Conservation (phyloP, 495 filamentous ascomycete genomes). For the Amphirosellinia nigrospora region DNA sequence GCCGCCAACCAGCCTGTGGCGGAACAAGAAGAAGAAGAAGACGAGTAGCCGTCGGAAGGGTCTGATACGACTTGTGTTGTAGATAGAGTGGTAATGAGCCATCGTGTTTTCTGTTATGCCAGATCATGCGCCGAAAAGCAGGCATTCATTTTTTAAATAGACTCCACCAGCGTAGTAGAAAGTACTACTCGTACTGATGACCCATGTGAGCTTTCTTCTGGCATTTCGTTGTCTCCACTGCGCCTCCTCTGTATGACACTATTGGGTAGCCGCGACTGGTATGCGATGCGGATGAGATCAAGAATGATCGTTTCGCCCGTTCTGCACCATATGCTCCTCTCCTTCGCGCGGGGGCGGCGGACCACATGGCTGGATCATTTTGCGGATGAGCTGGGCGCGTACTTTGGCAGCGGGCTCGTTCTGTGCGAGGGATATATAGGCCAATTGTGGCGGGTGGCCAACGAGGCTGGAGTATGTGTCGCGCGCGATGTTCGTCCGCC, state of each 20-base stretch:
- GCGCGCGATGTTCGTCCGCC: slow-evolving; percentile 88
- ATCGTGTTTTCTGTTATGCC: background rate
- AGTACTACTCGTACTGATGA: background rate
- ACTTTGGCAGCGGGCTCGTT: slow-evolving; percentile 84
- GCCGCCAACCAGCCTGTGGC: slow-evolving; percentile 40
- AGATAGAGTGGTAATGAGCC: background rate
- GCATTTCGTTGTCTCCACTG: background rate
- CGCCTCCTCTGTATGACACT: background rate
- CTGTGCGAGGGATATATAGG: slow-evolving; percentile 89
- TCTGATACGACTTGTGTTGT: background rate
- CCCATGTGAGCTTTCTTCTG: background rate
- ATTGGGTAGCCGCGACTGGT: background rate
- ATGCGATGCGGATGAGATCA: slow-evolving; percentile 10
- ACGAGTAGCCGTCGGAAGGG: slow-evolving; percentile 5
- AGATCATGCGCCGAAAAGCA: background rate
- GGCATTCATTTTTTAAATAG: background rate
- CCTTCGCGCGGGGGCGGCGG: slow-evolving; percentile 74
- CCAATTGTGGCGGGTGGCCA: slow-evolving; percentile 85
- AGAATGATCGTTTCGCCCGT: slow-evolving; percentile 26
- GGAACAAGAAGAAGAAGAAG: slow-evolving; percentile 42
- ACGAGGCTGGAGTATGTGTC: slow-evolving; percentile 84
- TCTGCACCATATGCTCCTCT: slow-evolving; percentile 38
- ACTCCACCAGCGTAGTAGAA: background rate
- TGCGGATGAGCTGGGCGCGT: slow-evolving; percentile 78
- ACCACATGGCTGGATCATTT: slow-evolving; percentile 92